These are phyloP conservation scores for Clarireedia paspali DNA, from an alignment of 2,329 filamentous ascomycete genomes.

Conservation along the genomic window DNA sequence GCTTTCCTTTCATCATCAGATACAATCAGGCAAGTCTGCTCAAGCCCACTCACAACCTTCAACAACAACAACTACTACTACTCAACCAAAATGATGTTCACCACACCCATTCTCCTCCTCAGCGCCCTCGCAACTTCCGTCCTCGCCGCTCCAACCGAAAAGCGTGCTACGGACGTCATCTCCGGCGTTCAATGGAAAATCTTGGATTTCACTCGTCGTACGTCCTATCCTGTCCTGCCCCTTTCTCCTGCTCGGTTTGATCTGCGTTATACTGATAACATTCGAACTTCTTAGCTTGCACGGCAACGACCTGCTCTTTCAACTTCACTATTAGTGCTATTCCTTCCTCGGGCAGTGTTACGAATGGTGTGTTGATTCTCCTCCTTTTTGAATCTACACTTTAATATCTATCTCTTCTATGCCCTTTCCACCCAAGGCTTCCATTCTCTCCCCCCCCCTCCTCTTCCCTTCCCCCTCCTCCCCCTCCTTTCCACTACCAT, in stretches of 20 bases:
- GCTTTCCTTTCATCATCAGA: not conserved
- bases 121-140: not conserved
- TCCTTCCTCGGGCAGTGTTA: not conserved
- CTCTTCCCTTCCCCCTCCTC: not conserved
- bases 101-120: constrained; percentile 1
- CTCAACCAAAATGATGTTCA: constrained; percentile 9
- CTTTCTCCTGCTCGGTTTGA: not conserved
- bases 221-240: not conserved
- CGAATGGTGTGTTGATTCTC: not conserved
- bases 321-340: constrained; percentile 1
- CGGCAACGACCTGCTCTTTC: not conserved
- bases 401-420: not conserved
- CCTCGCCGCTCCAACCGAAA: not conserved
- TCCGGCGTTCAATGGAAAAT: constrained; percentile 8
- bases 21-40: not conserved
- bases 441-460: too few relatives aligned
- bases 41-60: not conserved
- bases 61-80: not conserved
- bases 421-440: not conserved
- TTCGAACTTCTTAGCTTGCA: not conserved
- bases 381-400: not conserved
- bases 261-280: not conserved
- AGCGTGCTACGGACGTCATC: not conserved
- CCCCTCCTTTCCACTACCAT: not conserved
- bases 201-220: constrained; percentile 10